These are phyloP conservation scores for Fusarium oligoseptatum DNA, from an alignment of 2,329 filamentous ascomycete genomes.

Conservation along the genomic window DNA sequence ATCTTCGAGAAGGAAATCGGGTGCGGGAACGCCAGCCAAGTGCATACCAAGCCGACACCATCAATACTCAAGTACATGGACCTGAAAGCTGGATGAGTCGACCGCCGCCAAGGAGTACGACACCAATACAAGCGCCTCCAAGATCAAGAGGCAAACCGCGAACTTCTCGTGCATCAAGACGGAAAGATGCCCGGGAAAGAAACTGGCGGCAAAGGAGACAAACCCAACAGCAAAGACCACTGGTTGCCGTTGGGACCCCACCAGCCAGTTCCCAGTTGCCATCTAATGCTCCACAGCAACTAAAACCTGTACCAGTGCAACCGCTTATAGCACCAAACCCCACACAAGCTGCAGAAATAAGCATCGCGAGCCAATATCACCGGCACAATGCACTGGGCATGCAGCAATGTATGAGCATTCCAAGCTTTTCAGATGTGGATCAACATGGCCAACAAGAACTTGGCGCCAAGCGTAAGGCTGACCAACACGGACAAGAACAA, in stretches of 20 bases:
- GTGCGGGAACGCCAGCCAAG: no score
- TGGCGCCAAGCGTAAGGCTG: neutral
- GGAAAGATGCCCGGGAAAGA: conserved; percentile 11
- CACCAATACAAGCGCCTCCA: neutral
- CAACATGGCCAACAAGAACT: neutral
- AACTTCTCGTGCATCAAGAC: conserved; percentile 8
- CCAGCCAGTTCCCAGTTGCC: neutral
- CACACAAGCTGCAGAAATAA: neutral
- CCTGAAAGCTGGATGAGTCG: no score
- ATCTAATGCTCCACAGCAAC: neutral
- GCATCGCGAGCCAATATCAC: neutral
- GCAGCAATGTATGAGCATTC: neutral
- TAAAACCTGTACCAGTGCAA: neutral
- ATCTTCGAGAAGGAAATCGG: no score
- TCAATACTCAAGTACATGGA: no score
- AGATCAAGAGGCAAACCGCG: conserved; percentile 5
- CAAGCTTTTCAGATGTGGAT: neutral
- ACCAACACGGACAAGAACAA: neutral
- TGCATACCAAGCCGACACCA: no score
- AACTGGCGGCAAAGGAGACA: conserved; percentile 6
- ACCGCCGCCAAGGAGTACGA: no score
- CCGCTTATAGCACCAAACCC: neutral
- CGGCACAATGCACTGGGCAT: neutral
- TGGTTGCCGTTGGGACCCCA: neutral
- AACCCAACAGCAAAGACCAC: conserved; percentile 6